Base-by-base conservation (phyloP, 73 alveolate species). In the Stentor roeselii region DNA sequence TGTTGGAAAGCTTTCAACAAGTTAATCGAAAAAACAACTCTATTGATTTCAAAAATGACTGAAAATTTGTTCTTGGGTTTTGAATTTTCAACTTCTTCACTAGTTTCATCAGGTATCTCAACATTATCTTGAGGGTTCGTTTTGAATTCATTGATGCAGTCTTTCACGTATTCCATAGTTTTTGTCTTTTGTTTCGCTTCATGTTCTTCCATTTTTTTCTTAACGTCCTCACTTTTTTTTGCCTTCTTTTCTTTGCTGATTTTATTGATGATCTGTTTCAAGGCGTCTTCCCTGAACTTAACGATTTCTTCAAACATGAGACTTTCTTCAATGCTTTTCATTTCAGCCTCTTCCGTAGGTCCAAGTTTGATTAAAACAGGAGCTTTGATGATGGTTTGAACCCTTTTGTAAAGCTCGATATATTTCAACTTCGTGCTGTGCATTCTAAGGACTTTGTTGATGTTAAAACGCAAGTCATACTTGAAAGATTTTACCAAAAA, bases 331-430 rank as follows among this genome's bases (percentile, higher is more conserved):
- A 67, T 67, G 11, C 34, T 40, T 67, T 40, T 67, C 37, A 67
- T 1, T 67, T 67, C 37, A 21, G 21, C 41, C 42, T 67, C 80
- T 67, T 67, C 80, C 1, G 21, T 40, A 27, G 2, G 27, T 30
- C 37, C 34, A 0, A 67, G 41, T 34, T 21, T 21, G 27, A 11
- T 36, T 0, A 67, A 40, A 15, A 21, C n/a, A 21, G 80, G 80
- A 21, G 80, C 80, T 1, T 67, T 36, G 1, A 67, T 32, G 34
- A 67, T 34, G 21, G 21, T 67, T 67, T 67, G 80, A 15, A 21
- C 34, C 37, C 80, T 67, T 67, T 67, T 67, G 41, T 67, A 67
- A 67, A 30, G 41, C 2, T 67, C 80, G 27, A 67, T 21, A 40
- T 67, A 67, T 67, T 67, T 21, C 11, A 27, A 1, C 34, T 67